Evolutionary conservation across 495 filamentous ascomycete species (phyloP).

Genomic region (Penicillium herquei): DNA sequence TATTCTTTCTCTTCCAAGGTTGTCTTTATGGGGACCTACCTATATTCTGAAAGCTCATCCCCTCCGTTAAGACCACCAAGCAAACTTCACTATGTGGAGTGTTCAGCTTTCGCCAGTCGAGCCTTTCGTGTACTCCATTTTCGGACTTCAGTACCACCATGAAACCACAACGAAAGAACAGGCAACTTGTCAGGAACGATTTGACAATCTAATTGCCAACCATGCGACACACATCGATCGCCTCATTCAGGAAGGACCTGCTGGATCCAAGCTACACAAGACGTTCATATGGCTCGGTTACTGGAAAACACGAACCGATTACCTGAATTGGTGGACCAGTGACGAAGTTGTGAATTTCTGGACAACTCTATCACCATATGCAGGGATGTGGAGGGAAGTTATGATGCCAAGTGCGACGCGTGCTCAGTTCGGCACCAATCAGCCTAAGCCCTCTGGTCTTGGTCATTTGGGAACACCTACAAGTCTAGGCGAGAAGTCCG

Average conservation of each 20-base stretch:
- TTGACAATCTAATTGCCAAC: conserved; percentile 6
- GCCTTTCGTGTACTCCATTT: conserved; percentile 14
- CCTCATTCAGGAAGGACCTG: conserved; percentile 11
- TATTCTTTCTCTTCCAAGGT: no score
- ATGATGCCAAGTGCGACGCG: conserved; percentile 16
- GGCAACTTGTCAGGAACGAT: neutral
- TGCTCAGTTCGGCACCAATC: conserved; percentile 22
- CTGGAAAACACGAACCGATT: conserved; percentile 12
- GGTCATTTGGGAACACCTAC: conserved; percentile 18
- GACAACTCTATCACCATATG: conserved; percentile 18
- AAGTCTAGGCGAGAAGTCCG: conserved; percentile 18
- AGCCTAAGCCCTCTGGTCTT: conserved; percentile 7
- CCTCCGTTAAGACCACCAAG: neutral
- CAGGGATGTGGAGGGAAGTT: conserved; percentile 30
- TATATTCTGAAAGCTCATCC: no score
- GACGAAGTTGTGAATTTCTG: conserved; percentile 21
- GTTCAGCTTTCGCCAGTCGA: conserved; percentile 2
- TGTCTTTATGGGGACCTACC: no score
- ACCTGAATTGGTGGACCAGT: conserved; percentile 16
- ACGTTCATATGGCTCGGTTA: conserved; percentile 17
- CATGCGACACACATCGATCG: conserved; percentile 3
- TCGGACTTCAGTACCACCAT: conserved; percentile 16
- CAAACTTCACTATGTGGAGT: neutral
- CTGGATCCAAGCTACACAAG: neutral
- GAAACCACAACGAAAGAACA: neutral